phyloP scores from a whole-genome alignment of 257 asterid species.

The Misopates orontium region DNA sequence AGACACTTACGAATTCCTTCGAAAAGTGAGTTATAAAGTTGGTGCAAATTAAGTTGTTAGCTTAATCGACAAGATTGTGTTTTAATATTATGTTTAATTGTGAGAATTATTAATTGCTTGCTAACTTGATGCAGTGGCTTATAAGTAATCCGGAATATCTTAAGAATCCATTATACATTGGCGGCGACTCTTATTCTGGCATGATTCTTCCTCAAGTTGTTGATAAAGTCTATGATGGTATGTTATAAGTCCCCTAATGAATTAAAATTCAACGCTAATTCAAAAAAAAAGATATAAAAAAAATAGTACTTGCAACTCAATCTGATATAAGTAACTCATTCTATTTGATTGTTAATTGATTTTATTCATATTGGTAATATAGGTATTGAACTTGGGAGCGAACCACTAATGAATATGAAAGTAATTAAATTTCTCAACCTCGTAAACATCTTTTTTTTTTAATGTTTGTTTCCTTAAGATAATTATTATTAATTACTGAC shows the following conservation, averaged over 20 bases:
- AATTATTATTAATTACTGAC: no score
- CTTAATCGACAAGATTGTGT: background rate
- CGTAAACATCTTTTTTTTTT: no score
- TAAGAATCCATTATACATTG: constrained; percentile 35
- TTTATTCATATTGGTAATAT: no score
- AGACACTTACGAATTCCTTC: constrained; percentile 27
- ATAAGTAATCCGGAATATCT: constrained; percentile 32
- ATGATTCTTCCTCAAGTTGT: constrained; percentile 28
- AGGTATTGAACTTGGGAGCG: no score
- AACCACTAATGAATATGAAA: no score
- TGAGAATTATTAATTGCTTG: background rate
- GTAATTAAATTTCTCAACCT: no score
- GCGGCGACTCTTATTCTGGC: constrained; percentile 38
- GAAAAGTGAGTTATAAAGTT: constrained; percentile 26
- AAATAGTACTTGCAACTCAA: no score
- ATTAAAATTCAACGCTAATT: no score
- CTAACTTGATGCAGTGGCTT: constrained; percentile 37
- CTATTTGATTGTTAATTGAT: no score
- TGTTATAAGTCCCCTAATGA: background rate
- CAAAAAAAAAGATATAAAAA: no score
- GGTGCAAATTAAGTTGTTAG: background rate
- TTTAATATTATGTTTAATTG: background rate
- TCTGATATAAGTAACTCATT: no score
- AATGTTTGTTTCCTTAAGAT: no score
- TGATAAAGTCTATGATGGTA: constrained; percentile 26